Evolutionary conservation across 2,329 filamentous ascomycete genomes (phyloP).

Genomic region (Exophiala sp.): DNA sequence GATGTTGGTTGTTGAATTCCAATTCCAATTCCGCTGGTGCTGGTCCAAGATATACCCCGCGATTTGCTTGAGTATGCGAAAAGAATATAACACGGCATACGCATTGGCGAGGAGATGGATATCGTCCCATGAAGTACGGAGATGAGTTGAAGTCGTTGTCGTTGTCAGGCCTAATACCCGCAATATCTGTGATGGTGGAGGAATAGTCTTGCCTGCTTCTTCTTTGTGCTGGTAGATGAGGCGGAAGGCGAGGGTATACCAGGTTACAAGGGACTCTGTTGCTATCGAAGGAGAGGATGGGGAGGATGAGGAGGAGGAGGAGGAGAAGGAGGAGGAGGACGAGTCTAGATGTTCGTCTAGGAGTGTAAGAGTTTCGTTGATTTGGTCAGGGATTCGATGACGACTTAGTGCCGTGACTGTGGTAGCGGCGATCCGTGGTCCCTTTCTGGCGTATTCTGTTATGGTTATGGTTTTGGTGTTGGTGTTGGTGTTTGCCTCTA

Average conservation of each 20-base stretch:
- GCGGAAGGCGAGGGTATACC: conserved; percentile 17
- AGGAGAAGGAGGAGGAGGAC: too few relatives aligned
- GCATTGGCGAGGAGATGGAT: conserved; percentile 58
- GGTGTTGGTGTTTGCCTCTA: not conserved
- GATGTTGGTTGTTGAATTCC: too few relatives aligned
- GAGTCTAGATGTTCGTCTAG: not conserved
- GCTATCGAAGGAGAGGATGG: not conserved
- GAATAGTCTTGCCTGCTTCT: conserved; percentile 4
- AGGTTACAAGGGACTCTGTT: conserved; percentile 6
- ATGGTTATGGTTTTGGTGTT: conserved; percentile 16
- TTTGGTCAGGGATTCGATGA: not conserved
- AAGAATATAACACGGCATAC: conserved; percentile 56
- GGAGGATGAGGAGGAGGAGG: too few relatives aligned
- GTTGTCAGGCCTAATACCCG: conserved; percentile 10
- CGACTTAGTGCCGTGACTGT: not conserved
- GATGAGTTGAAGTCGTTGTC: not conserved
- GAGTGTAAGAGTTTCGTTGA: conserved; percentile 1
- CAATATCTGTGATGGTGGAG: not conserved
- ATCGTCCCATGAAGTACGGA: conserved; percentile 48
- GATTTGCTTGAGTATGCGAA: conserved; percentile 53
- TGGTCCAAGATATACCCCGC: conserved; percentile 3
- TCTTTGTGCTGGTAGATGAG: conserved; percentile 14
- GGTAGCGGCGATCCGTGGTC: conserved; percentile 31
- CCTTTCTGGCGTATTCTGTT: conserved; percentile 24
- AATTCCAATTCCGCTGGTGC: too few relatives aligned